phyloP scores from a whole-genome alignment of 148 eudicot genomes.

The Rhododendron ferrugineum region DNA sequence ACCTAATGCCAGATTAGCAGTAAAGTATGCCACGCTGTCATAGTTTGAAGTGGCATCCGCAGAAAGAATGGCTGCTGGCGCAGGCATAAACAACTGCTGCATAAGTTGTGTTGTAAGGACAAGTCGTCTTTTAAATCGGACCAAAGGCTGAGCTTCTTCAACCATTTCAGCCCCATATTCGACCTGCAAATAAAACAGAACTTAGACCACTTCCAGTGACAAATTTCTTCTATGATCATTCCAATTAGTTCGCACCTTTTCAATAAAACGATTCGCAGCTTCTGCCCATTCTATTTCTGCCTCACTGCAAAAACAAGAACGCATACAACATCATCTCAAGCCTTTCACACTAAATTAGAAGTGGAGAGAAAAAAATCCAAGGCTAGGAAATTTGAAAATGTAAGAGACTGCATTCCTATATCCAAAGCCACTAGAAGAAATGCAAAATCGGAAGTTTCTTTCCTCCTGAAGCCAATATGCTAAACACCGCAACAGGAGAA shows the following conservation, averaged over 20 bases:
- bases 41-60: conserved; percentile 32
- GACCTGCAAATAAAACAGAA: conserved; percentile 28
- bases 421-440: background rate
- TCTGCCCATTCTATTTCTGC: conserved; percentile 52
- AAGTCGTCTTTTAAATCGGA: conserved; percentile 47
- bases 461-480: background rate
- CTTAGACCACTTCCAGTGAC: background rate
- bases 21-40: conserved; percentile 38
- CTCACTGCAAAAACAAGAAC: conserved; percentile 30
- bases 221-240: background rate
- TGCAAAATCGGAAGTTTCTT: background rate
- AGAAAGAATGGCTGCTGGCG: conserved; percentile 40
- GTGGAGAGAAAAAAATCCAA: background rate
- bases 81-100: conserved; percentile 56
- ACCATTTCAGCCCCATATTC: conserved; percentile 20
- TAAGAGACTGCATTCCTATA: background rate
- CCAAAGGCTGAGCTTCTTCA: conserved; percentile 24
- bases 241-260: conserved; percentile 39
- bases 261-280: conserved; percentile 36
- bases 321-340: conserved; percentile 5
- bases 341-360: background rate
- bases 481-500: background rate
- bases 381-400: background rate
- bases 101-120: conserved; percentile 49
- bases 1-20: conserved; percentile 49